These are phyloP conservation scores for Leccinum boreale DNA, from an alignment of 768 basidiomycete species.

Conservation along the genomic window DNA sequence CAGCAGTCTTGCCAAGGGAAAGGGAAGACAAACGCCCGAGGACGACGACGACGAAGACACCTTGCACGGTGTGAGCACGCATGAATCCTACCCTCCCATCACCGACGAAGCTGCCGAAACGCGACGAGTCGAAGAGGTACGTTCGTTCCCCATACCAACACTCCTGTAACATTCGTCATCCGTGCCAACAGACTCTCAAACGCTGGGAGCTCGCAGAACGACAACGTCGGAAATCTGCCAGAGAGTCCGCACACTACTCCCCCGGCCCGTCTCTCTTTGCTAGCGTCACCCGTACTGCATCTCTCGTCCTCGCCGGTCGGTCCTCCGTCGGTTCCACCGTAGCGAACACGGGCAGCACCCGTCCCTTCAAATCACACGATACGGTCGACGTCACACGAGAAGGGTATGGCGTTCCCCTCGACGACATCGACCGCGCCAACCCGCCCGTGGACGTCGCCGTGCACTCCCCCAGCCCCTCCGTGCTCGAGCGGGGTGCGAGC, in stretches of 20 bases:
- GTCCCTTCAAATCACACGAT: conserved; percentile 49
- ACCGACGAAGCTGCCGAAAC: conserved; percentile 67
- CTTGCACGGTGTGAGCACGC: conserved; percentile 16
- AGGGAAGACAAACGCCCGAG: conserved; percentile 31
- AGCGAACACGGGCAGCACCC: conserved; percentile 29
- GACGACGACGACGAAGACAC: conserved; percentile 19
- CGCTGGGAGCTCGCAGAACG: conserved; percentile 79
- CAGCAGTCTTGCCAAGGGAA: conserved; percentile 18
- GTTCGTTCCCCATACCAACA: conserved; percentile 11
- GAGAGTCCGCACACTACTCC: conserved; percentile 44
- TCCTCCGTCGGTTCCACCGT: conserved; percentile 31
- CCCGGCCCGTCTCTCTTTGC: conserved; percentile 46
- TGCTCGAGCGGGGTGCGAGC: conserved; percentile 14
- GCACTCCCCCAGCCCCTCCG: conserved; percentile 24
- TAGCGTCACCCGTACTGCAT: conserved; percentile 58
- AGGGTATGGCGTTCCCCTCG: conserved; percentile 45
- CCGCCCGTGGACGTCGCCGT: conserved; percentile 38
- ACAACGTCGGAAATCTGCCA: conserved; percentile 67
- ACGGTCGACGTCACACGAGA: conserved; percentile 40
- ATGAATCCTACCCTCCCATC: conserved; percentile 57
- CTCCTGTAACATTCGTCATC: neutral
- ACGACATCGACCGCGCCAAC: conserved; percentile 41
- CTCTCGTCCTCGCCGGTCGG: conserved; percentile 50
- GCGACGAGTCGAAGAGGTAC: conserved; percentile 68
- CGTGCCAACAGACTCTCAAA: conserved; percentile 56